Conservation (phyloP, 2,329 filamentous ascomycete genomes). For the Cadophora luteo-olivacea region DNA sequence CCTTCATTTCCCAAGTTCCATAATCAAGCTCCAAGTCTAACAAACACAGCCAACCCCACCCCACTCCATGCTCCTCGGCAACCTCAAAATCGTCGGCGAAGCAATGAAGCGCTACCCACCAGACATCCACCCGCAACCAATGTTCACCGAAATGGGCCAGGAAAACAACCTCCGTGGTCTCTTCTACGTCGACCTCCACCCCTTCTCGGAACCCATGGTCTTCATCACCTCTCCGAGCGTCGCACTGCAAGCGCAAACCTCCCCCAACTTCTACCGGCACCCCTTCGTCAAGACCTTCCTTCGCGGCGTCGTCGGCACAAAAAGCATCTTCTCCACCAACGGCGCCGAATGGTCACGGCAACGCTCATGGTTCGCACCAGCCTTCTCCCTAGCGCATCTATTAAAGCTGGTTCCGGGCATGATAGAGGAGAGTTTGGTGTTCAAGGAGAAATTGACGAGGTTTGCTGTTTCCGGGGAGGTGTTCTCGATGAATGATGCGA, state of each 20-base stretch:
- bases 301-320: conserved; percentile 25
- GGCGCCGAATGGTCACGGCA: conserved; percentile 29
- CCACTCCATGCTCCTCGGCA: conserved; percentile 28
- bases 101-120: conserved; percentile 25
- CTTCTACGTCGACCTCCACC: conserved; percentile 37
- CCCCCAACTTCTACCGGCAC: conserved; percentile 26
- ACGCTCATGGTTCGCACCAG: conserved; percentile 30
- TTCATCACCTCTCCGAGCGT: conserved; percentile 31
- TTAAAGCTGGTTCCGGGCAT: conserved; percentile 28
- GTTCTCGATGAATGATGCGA: conserved; percentile 27
- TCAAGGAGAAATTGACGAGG: conserved; percentile 31
- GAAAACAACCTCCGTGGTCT: conserved; percentile 31
- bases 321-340: conserved; percentile 26
- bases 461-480: conserved; percentile 24
- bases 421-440: conserved; percentile 33
- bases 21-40: too few relatives aligned
- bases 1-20: too few relatives aligned
- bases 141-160: conserved; percentile 27
- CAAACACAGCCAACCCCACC: conserved; percentile 33
- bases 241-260: conserved; percentile 23
- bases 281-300: conserved; percentile 22
- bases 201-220: conserved; percentile 25
- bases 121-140: conserved; percentile 28
- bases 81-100: conserved; percentile 33
- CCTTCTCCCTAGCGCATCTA: conserved; percentile 27